Conservation (phyloP, 495 filamentous ascomycete genomes). For the Lasiosphaeriaceae sp. region DNA sequence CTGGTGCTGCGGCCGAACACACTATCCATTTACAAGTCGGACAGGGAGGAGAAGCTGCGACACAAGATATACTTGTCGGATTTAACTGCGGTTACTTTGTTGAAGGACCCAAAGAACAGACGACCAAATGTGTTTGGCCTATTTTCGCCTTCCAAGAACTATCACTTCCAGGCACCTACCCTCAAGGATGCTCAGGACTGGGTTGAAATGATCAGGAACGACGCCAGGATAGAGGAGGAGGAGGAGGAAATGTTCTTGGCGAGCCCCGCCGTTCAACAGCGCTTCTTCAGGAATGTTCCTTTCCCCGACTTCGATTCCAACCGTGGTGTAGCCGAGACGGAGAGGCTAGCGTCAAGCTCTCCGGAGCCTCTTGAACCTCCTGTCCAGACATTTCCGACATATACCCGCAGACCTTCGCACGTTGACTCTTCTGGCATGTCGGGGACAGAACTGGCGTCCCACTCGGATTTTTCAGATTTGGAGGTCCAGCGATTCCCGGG, state of each 20-base stretch:
- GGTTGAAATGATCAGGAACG: constrained; percentile 75
- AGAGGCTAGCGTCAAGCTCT: constrained; percentile 54
- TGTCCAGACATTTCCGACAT: constrained; percentile 25
- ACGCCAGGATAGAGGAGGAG: constrained; percentile 80
- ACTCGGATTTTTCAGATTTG: constrained; percentile 85
- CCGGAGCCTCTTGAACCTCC: constrained; percentile 52
- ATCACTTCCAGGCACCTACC: constrained; percentile 73
- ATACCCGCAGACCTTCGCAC: constrained; percentile 45
- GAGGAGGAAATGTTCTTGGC: constrained; percentile 73
- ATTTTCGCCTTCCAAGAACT: constrained; percentile 90
- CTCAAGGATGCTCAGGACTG: constrained; percentile 79
- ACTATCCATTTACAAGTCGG: constrained; percentile 92
- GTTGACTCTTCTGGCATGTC: constrained; percentile 70
- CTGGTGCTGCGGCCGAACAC: constrained; percentile 88
- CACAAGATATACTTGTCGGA: constrained; percentile 86
- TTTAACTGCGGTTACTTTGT: constrained; percentile 80
- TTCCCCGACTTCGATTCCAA: constrained; percentile 1
- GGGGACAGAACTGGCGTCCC: constrained; percentile 80
- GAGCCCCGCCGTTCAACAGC: constrained; percentile 48
- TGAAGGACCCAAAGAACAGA: constrained; percentile 82
- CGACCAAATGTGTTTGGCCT: constrained; percentile 81
- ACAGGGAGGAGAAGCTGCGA: constrained; percentile 81
- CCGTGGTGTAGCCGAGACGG: constrained; percentile 19
- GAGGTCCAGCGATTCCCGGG: constrained; percentile 41
- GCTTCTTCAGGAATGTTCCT: constrained; percentile 25